Evolutionary conservation across 2,329 filamentous ascomycete species (phyloP).

Genomic region (Aspergillus pseudoglaucus): DNA sequence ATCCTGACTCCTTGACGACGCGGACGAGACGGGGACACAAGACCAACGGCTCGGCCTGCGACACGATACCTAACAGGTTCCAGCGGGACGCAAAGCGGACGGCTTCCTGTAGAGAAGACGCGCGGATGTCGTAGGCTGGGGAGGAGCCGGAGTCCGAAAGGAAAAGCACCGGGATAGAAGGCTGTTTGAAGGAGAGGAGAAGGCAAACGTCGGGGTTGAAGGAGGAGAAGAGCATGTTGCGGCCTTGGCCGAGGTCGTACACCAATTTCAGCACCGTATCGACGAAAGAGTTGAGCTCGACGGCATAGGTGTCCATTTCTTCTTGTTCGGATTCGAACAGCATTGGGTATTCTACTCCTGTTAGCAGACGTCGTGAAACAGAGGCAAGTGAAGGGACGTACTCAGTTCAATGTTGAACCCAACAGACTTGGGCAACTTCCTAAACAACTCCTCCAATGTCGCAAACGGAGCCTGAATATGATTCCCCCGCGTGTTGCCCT

Average conservation of each 20-base stretch:
- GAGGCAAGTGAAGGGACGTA: slow-evolving; percentile 21
- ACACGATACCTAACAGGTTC: slow-evolving; percentile 90
- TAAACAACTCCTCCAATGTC: slow-evolving; percentile 88
- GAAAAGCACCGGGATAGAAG: slow-evolving; percentile 91
- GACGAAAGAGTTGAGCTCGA: slow-evolving; percentile 93
- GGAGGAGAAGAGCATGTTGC: slow-evolving; percentile 94
- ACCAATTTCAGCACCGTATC: slow-evolving; percentile 87
- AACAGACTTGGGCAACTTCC: slow-evolving; percentile 69
- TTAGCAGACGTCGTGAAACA: slow-evolving; percentile 2
- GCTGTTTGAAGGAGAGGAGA: slow-evolving; percentile 91
- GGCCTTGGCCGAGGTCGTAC: slow-evolving; percentile 71
- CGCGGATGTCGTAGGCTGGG: slow-evolving; percentile 79
- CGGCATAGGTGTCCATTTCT: slow-evolving; percentile 92
- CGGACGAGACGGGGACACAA: slow-evolving; percentile 81
- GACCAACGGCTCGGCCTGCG: slow-evolving; percentile 79
- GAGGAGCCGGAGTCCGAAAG: slow-evolving; percentile 81
- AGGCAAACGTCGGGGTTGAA: slow-evolving; percentile 98
- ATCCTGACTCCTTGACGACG: slow-evolving; percentile 87
- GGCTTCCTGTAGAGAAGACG: slow-evolving; percentile 87
- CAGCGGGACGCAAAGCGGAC: slow-evolving; percentile 90
- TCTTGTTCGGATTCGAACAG: slow-evolving; percentile 90
- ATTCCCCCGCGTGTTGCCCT: slow-evolving; percentile 86
- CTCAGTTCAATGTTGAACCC: slow-evolving; percentile 98
- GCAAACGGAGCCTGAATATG: slow-evolving; percentile 96
- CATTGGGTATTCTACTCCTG: slow-evolving; percentile 75